Percentiles rank a stretch among this genome's conserved stretches.
These are phyloP conservation scores for Musa troglodytarum DNA, from an alignment of 176 grass and related monocot species.

Conservation along the genomic window DNA sequence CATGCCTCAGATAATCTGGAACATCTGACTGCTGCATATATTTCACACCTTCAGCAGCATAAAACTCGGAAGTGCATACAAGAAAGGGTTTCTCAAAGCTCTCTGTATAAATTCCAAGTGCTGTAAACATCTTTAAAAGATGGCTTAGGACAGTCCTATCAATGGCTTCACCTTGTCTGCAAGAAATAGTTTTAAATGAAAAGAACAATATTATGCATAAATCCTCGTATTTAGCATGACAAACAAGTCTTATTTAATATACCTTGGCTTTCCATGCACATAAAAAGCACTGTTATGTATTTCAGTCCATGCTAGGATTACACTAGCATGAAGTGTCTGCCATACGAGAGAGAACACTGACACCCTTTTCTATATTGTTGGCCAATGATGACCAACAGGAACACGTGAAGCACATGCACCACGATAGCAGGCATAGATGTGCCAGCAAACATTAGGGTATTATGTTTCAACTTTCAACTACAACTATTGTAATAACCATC, in stretches of 20 bases:
- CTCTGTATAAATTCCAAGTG: constrained; percentile 90
- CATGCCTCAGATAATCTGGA: constrained; percentile 94
- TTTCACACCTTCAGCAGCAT: constrained; percentile 90
- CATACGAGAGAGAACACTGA: no score
- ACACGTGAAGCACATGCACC: neutral
- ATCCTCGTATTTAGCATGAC: neutral
- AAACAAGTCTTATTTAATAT: no score
- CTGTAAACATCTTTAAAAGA: constrained; percentile 97
- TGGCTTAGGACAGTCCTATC: constrained; percentile 94
- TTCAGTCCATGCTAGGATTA: no score
- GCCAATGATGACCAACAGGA: neutral
- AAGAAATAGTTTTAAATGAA: constrained; percentile 6
- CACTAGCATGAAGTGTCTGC: no score
- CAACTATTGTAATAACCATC: no score
- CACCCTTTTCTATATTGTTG: no score
- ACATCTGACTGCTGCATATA: constrained; percentile 98
- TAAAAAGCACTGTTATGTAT: no score
- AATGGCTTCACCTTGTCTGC: constrained; percentile 93
- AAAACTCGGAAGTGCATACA: constrained; percentile 93
- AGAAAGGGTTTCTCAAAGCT: constrained; percentile 89
- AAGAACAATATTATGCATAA: neutral
- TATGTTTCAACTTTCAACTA: no score
- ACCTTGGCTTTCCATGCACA: no score
- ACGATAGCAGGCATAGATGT: neutral
- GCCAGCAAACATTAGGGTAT: neutral